These are phyloP conservation scores for Pythium biforme DNA, from an alignment of 352 stramenopile species.

Conservation along the genomic window DNA sequence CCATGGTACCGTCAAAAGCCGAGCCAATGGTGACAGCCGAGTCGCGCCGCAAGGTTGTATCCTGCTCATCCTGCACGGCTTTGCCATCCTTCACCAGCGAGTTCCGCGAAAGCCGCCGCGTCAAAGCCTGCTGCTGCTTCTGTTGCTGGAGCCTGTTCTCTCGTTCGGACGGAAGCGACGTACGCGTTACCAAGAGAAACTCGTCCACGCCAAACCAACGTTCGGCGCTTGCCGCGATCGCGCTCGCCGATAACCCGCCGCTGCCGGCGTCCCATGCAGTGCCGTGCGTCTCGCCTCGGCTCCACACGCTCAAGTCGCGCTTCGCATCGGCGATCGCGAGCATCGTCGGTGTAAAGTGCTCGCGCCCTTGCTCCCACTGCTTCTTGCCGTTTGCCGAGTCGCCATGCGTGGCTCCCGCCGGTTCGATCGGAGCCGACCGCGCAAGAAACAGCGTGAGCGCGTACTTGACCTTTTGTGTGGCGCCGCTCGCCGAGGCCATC, in stretches of 20 bases:
- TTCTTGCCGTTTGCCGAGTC: conserved; percentile 3
- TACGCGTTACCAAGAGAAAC: conserved; percentile 60
- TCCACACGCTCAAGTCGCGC: conserved; percentile 46
- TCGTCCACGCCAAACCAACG: conserved; percentile 76
- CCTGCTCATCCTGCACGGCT: conserved; percentile 34
- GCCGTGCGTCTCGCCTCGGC: not conserved
- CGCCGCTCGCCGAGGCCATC: conserved; percentile 17
- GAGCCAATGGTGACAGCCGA: not conserved
- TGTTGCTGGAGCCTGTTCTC: conserved; percentile 20
- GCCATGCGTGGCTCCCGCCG: not conserved
- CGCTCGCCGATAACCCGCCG: conserved; percentile 24
- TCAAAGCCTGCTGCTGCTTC: conserved; percentile 16
- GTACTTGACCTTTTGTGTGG: conserved; percentile 41
- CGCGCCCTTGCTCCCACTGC: conserved; percentile 59
- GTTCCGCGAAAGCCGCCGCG: conserved; percentile 17
- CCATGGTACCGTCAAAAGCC: conserved; percentile 36
- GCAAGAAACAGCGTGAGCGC: conserved; percentile 49
- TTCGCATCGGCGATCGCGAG: conserved; percentile 52
- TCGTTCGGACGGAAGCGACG: conserved; percentile 26
- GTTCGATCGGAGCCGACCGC: not conserved
- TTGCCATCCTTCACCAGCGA: conserved; percentile 17
- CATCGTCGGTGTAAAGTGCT: conserved; percentile 84
- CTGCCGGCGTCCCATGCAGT: conserved; percentile 3
- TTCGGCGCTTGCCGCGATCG: conserved; percentile 40
- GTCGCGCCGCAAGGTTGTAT: not conserved